phyloP scores from a whole-genome alignment of 164 flowering plant species.

The Houttuynia cordata region DNA sequence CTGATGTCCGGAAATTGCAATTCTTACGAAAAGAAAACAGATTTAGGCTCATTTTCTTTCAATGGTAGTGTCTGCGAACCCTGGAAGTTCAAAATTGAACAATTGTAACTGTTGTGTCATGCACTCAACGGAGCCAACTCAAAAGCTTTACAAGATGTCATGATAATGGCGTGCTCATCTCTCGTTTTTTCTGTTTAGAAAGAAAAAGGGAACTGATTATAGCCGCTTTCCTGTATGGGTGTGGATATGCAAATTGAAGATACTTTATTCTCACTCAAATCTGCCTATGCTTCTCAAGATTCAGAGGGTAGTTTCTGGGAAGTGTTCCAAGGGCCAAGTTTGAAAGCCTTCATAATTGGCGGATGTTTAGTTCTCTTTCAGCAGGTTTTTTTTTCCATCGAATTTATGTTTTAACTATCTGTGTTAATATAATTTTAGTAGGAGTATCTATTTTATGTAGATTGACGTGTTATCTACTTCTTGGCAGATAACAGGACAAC shows the following conservation, averaged over 20 bases:
- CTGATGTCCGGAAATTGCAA: too few species aligned
- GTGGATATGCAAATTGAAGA: conserved; percentile 77
- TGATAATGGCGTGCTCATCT: neutral
- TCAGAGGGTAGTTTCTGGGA: conserved; percentile 68
- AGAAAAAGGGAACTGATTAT: conserved; percentile 71
- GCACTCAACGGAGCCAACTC: too few species aligned
- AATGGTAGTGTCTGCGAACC: too few species aligned
- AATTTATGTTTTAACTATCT: neutral
- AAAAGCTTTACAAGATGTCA: neutral
- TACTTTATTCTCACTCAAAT: conserved; percentile 54
- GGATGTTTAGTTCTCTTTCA: conserved; percentile 92
- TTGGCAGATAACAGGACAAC: conserved; percentile 92
- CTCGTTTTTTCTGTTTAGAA: conserved; percentile 28
- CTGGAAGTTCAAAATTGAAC: too few species aligned
- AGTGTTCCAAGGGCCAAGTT: conserved; percentile 74
- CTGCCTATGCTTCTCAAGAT: conserved; percentile 46
- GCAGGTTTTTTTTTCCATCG: conserved; percentile 47
- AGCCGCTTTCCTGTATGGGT: conserved; percentile 50
- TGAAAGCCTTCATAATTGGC: conserved; percentile 86
- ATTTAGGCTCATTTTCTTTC: too few species aligned
- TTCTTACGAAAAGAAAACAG: too few species aligned
- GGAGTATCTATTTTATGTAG: neutral
- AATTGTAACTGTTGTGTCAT: too few species aligned
- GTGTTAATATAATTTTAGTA: neutral
- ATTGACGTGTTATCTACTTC: neutral